These are phyloP conservation scores for Cyberlindnera lachancei DNA, from an alignment of 805 yeast genomes.

Conservation along the genomic window DNA sequence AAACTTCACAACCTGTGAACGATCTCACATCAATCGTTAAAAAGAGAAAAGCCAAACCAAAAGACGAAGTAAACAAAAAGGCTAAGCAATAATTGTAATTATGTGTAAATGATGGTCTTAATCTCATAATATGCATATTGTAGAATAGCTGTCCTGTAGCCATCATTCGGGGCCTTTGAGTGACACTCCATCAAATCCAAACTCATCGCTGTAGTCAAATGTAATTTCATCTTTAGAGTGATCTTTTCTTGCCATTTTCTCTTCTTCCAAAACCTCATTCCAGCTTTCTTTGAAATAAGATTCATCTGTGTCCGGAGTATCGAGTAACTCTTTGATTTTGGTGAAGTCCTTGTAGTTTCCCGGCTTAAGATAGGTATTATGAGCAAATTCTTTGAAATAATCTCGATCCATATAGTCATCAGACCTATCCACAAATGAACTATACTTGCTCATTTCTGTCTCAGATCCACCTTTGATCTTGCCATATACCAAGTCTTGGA, in stretches of 20 bases:
- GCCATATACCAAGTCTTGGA: neutral
- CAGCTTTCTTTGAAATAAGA: conserved; percentile 1
- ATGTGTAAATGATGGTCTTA: no score
- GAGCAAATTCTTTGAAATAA: conserved; percentile 13
- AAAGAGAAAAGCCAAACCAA: conserved; percentile 35
- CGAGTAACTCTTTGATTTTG: neutral
- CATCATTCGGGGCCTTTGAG: no score
- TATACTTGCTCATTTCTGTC: neutral
- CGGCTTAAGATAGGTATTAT: conserved; percentile 5
- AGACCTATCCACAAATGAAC: conserved; percentile 6
- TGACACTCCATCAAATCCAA: conserved; percentile 17
- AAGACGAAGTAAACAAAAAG: conserved; percentile 9
- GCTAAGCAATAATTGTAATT: conserved; percentile 8
- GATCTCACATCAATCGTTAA: conserved; percentile 59
- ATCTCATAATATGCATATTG: no score
- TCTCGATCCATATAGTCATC: conserved; percentile 16
- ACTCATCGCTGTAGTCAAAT: conserved; percentile 17
- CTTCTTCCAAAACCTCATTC: conserved; percentile 3
- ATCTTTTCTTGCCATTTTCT: no score
- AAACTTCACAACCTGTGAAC: conserved; percentile 33
- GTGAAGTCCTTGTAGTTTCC: conserved; percentile 3
- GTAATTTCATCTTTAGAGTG: conserved; percentile 1
- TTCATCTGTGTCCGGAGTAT: no score
- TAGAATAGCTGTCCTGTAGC: no score
- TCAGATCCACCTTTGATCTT: neutral